These are phyloP conservation scores for Setaria italica DNA, from an alignment of 202 grass and related monocot genomes.

Conservation along the genomic window DNA sequence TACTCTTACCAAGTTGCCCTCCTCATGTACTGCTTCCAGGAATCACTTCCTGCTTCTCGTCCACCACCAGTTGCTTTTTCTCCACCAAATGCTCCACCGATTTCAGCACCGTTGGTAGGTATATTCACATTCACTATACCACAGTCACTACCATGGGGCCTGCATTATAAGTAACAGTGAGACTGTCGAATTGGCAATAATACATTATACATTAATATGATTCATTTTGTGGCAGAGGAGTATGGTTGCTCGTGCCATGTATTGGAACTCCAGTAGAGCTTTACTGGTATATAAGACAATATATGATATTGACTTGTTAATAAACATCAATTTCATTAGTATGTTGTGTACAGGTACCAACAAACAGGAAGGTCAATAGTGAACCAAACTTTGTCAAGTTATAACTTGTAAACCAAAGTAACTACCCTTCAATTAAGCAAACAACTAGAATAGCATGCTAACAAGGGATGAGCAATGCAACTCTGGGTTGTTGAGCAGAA, in stretches of 20 bases:
- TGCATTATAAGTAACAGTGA: slow-evolving; percentile 51
- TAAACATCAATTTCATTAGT: neutral
- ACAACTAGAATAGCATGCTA: slow-evolving; percentile 23
- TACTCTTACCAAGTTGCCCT: slow-evolving; percentile 89
- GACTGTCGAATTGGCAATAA: slow-evolving; percentile 1
- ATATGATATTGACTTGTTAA: slow-evolving; percentile 6
- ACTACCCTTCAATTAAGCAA: slow-evolving; percentile 9
- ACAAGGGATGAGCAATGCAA: slow-evolving; percentile 19
- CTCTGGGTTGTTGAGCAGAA: slow-evolving; percentile 1
- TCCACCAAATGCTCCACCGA: slow-evolving; percentile 98
- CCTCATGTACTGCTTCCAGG: slow-evolving; percentile 99
- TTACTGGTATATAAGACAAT: neutral
- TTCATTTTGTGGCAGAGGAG: neutral
- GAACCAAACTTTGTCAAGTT: neutral
- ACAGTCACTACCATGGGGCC: slow-evolving; percentile 92
- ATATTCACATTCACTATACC: slow-evolving; percentile 99
- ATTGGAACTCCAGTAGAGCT: neutral
- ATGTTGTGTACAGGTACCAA: neutral
- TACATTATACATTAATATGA: neutral
- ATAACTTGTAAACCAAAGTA: neutral
- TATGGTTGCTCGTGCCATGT: slow-evolving; percentile 1
- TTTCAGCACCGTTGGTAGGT: slow-evolving; percentile 99
- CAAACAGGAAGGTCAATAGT: neutral
- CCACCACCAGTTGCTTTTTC: slow-evolving; percentile 98
- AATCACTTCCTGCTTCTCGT: slow-evolving; percentile 97